phyloP scores from a whole-genome alignment of 768 basidiomycete genomes.

The Coprinopsis marcescibilis region DNA sequence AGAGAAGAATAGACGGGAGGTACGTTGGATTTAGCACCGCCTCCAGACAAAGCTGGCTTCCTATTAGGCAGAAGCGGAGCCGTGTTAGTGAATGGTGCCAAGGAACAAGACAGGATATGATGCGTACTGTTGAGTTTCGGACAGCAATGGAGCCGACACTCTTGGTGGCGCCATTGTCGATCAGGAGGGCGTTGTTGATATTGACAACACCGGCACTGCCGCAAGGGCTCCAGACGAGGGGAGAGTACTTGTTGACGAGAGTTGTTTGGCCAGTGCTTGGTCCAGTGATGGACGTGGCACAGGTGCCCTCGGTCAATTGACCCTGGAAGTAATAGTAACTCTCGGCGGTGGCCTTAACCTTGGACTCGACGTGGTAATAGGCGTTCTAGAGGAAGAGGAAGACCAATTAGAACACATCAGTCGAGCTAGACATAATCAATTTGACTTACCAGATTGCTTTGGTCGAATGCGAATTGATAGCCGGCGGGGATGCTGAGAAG shows the following conservation, averaged over 20 bases:
- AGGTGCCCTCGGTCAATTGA: constrained; percentile 7
- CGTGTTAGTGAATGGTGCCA: not conserved
- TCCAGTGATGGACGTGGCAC: constrained; percentile 11
- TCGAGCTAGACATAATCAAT: not conserved
- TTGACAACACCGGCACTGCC: constrained; percentile 14
- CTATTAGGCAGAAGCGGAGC: not conserved
- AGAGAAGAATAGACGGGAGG: not conserved
- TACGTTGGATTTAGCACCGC: constrained; percentile 2
- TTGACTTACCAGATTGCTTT: constrained; percentile 14
- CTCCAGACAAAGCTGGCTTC: constrained; percentile 14
- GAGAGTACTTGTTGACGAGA: constrained; percentile 11
- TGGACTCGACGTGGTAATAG: constrained; percentile 14
- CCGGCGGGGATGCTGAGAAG: constrained; percentile 15
- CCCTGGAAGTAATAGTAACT: constrained; percentile 20
- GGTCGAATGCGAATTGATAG: constrained; percentile 20
- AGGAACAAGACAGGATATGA: not conserved
- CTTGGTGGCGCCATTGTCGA: constrained; percentile 17
- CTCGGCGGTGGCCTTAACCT: constrained; percentile 14
- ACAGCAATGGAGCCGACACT: constrained; percentile 14
- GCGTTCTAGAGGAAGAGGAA: constrained; percentile 11
- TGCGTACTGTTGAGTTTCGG: constrained; percentile 15
- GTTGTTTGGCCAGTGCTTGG: constrained; percentile 11
- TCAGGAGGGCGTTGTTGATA: constrained; percentile 16
- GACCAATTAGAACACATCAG: not conserved
- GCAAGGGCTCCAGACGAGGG: constrained; percentile 19